Evolutionary conservation across 2,329 filamentous ascomycete genomes (phyloP).

Genomic region (Ceratocystis alfenasii): DNA sequence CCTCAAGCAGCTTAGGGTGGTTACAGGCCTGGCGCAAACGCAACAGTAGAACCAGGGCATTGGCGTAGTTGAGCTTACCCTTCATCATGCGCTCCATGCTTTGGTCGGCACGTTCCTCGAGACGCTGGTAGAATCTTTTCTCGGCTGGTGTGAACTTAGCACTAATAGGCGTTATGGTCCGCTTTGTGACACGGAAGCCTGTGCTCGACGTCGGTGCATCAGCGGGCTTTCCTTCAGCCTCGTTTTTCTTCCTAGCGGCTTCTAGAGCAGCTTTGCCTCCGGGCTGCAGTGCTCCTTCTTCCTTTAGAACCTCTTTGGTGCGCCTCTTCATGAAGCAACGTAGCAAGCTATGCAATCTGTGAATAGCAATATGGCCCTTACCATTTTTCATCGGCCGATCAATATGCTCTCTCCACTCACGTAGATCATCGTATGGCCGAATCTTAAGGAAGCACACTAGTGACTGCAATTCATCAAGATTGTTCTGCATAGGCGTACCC

Average conservation of each 20-base stretch:
- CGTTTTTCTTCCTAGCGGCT: constrained; percentile 33
- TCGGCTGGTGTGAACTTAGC: constrained; percentile 71
- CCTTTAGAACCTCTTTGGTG: constrained; percentile 91
- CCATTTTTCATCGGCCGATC: constrained; percentile 81
- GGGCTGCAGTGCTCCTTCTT: constrained; percentile 67
- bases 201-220: constrained; percentile 37
- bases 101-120: constrained; percentile 74
- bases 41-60: constrained; percentile 81
- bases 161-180: constrained; percentile 71
- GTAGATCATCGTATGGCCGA: constrained; percentile 75
- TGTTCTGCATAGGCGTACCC: constrained; percentile 96
- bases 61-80: constrained; percentile 76
- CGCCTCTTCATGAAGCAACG: constrained; percentile 97
- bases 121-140: constrained; percentile 68
- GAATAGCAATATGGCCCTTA: constrained; percentile 77
- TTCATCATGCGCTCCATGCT: constrained; percentile 84
- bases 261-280: constrained; percentile 49
- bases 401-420: constrained; percentile 84
- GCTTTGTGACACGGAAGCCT: constrained; percentile 81
- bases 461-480: constrained; percentile 89
- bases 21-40: constrained; percentile 89
- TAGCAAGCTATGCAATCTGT: constrained; percentile 69
- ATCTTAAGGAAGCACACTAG: constrained; percentile 87
- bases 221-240: constrained; percentile 30
- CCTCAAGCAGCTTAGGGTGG: constrained; percentile 76